These are phyloP conservation scores for Leccinum incarnatum DNA, from an alignment of 768 basidiomycete species.

Conservation along the genomic window DNA sequence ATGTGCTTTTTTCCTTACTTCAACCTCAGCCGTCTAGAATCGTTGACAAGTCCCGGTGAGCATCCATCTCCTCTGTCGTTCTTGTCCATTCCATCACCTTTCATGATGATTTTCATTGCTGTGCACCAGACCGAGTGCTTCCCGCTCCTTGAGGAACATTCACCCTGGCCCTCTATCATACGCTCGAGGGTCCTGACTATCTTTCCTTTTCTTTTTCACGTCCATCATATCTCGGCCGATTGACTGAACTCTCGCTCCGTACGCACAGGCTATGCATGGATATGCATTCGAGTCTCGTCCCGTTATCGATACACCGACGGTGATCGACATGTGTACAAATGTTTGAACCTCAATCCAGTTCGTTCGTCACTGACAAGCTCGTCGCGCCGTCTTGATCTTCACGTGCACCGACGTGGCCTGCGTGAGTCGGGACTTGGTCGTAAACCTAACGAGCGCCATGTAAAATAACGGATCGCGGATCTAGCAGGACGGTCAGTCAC, in stretches of 20 bases:
- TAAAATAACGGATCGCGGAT: not conserved
- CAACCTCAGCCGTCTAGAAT: too few species aligned
- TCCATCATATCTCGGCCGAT: not conserved
- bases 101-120: slow-evolving; percentile 1
- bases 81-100: too few species aligned
- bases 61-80: too few species aligned
- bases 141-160: slow-evolving; percentile 31
- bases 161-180: slow-evolving; percentile 33
- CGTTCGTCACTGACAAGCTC: not conserved
- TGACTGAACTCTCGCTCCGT: slow-evolving; percentile 1
- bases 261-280: not conserved
- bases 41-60: too few species aligned
- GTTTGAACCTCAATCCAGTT: not conserved
- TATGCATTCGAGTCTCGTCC: not conserved
- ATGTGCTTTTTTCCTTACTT: too few species aligned
- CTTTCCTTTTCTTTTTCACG: not conserved
- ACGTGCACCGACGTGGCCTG: slow-evolving; percentile 78
- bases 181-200: slow-evolving; percentile 32
- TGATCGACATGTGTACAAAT: slow-evolving; percentile 39
- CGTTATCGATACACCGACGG: not conserved
- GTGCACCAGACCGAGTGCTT: slow-evolving; percentile 32
- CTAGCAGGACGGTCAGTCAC: slow-evolving; percentile 12
- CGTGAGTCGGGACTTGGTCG: slow-evolving; percentile 68
- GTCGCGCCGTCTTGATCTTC: slow-evolving; percentile 48
- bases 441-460: slow-evolving; percentile 40